Evolutionary conservation across 2,329 filamentous ascomycete genomes (phyloP).

Genomic region (Colletotrichum sidae): DNA sequence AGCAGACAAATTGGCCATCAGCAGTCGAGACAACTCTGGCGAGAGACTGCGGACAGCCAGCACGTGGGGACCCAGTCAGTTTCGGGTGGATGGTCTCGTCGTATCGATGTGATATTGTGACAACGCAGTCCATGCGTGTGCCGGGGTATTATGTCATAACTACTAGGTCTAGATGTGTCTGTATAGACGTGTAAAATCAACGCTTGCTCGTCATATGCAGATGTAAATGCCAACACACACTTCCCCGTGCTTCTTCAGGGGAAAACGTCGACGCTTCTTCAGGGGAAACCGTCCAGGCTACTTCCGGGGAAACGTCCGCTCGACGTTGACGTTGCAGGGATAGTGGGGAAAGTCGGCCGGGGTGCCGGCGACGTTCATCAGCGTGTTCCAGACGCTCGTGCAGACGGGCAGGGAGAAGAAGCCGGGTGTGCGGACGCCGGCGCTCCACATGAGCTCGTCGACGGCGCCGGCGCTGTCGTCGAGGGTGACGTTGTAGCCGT

Average conservation of each 20-base stretch:
- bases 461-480: slow-evolving; percentile 9
- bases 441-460: slow-evolving; percentile 10
- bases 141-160: too few species aligned
- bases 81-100: too few species aligned
- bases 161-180: too few species aligned
- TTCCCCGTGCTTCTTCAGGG: neutral
- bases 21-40: too few species aligned
- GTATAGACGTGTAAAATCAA: too few species aligned
- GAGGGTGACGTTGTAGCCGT: slow-evolving; percentile 17
- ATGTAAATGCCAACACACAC: too few species aligned
- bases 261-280: neutral
- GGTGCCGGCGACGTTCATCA: slow-evolving; percentile 14
- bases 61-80: too few species aligned
- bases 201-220: too few species aligned
- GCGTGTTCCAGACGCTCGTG: slow-evolving; percentile 21
- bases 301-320: neutral
- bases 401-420: slow-evolving; percentile 24
- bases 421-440: slow-evolving; percentile 9
- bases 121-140: too few species aligned
- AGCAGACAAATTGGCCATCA: too few species aligned
- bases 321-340: slow-evolving; percentile 14
- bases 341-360: neutral
- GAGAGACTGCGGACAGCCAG: too few species aligned
- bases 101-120: too few species aligned
- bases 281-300: neutral